A percentile compares a stretch with the other conserved stretches of the same genome.
These are phyloP conservation scores for Isatis lusitanica DNA, from an alignment of 441 rosid species.

Conservation along the genomic window DNA sequence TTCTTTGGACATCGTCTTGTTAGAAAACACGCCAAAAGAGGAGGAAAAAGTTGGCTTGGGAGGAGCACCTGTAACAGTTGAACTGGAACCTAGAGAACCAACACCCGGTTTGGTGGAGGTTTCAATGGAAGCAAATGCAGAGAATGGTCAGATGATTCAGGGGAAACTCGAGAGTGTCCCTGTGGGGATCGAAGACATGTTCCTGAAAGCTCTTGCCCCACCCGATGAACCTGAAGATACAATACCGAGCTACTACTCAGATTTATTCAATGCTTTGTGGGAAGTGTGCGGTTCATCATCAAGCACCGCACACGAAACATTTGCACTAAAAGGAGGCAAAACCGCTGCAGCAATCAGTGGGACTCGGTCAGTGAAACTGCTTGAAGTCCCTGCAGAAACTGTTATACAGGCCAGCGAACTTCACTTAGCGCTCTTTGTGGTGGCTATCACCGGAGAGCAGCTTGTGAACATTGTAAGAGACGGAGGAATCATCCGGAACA, in stretches of 20 bases:
- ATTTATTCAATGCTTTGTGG: constrained; percentile 81
- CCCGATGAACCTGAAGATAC: constrained; percentile 49
- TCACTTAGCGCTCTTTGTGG: constrained; percentile 70
- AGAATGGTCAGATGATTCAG: constrained; percentile 71
- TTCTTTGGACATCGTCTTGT: constrained; percentile 51
- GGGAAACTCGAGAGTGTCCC: constrained; percentile 76
- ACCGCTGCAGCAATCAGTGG: constrained; percentile 73
- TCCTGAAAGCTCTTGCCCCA: constrained; percentile 75
- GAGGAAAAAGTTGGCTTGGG: constrained; percentile 41
- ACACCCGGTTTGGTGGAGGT: constrained; percentile 91
- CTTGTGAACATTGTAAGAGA: constrained; percentile 64
- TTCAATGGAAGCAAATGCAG: constrained; percentile 78
- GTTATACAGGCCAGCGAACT: constrained; percentile 56
- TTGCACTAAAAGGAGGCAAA: constrained; percentile 79
- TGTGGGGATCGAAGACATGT: constrained; percentile 94
- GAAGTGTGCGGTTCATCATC: constrained; percentile 76
- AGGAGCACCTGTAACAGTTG: constrained; percentile 63
- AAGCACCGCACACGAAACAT: constrained; percentile 79
- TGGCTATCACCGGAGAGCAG: constrained; percentile 68
- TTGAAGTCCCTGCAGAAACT: constrained; percentile 62
- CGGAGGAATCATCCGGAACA: constrained; percentile 57
- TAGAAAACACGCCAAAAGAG: constrained; percentile 46
- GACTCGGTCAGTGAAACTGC: constrained; percentile 84
- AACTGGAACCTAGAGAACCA: constrained; percentile 83
- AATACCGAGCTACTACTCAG: constrained; percentile 56